Evolutionary conservation across 495 filamentous ascomycete species (phyloP), one percentile per base, ranked within the genome.

Genomic region (Tirmania nivea): DNA sequence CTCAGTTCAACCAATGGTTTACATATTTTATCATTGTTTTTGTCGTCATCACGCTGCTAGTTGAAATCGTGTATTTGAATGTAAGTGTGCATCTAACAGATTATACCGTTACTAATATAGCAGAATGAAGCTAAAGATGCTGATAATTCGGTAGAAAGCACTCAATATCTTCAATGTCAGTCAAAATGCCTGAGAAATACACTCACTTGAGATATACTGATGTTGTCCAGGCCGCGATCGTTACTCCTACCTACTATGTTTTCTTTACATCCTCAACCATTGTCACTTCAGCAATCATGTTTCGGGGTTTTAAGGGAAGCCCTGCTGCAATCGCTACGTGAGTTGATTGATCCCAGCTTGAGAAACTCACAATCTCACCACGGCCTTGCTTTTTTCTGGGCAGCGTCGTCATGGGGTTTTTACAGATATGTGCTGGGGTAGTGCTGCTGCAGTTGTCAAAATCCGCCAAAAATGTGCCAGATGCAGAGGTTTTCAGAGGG

Each of bases 1-100:
- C 74, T 20, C 92, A 97, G 73, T 97, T 93, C 66, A 95, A 94
- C 63, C 77, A 96, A 65, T 95, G 88, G 88, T 97, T 97, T 66
- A 65, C 89, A 37, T 97, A 95, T 67, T 79, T 97, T 20, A 67
- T 97, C 49, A 69, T 96, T 56, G 84, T 85, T 5, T 96, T 97
- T 66, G 86, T 96, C 34, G 75, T 95, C 59, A 68, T 72, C 21
- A 96, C 92, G 0, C 70, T 97, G 42, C 54, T 94, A 60, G 90
- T 86, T 0, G 90, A 97, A 69, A 94, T 97, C 52, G 78, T 97
- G 53, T 97, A 79, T 63, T 69, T 97, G 34, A 97, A 97, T 67
- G 90, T 94, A 70, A 72, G 87, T 73, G 16, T 21, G 1, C 3
- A 25, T 14, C 21, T n/a, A 2, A 5, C 34, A 35, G 36, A 34